A percentile compares a stretch with the other conserved stretches of the same genome.
phyloP scores from a whole-genome alignment of 768 basidiomycete species.

The Boletus sensibilis region DNA sequence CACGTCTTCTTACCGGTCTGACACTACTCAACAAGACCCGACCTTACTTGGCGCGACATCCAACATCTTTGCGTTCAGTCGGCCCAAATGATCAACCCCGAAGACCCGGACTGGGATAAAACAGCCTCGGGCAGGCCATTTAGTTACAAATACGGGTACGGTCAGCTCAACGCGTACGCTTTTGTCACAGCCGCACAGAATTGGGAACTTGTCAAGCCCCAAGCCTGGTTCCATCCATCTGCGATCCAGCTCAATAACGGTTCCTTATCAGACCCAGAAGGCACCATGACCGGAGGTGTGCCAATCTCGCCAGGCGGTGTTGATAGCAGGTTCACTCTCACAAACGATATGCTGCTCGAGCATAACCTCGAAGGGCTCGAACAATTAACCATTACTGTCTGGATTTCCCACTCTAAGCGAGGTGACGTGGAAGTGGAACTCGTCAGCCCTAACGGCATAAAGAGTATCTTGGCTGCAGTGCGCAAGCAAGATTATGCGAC shows the following conservation, averaged over 20 bases:
- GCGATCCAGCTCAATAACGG: constrained; percentile 66
- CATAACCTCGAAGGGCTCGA: constrained; percentile 88
- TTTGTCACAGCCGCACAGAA: constrained; percentile 78
- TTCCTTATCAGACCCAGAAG: constrained; percentile 45
- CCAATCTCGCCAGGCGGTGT: constrained; percentile 67
- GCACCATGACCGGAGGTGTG: constrained; percentile 59
- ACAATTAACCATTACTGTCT: constrained; percentile 89
- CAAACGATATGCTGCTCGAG: constrained; percentile 59
- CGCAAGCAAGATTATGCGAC: constrained; percentile 62
- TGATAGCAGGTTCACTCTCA: constrained; percentile 60
- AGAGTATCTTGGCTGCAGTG: constrained; percentile 75
- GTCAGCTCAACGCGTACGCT: constrained; percentile 77
- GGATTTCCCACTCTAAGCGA: constrained; percentile 83
- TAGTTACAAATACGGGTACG: constrained; percentile 96
- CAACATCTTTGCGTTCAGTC: constrained; percentile 85
- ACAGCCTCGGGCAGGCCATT: constrained; percentile 54
- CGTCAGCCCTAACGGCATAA: constrained; percentile 79
- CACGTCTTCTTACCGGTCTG: constrained; percentile 3
- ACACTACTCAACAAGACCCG: constrained; percentile 56
- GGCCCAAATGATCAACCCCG: constrained; percentile 74
- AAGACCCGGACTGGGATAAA: constrained; percentile 92
- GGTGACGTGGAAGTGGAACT: constrained; percentile 95
- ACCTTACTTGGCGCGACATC: constrained; percentile 94
- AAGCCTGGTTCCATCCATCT: constrained; percentile 82
- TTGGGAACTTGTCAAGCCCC: constrained; percentile 91